phyloP scores from a whole-genome alignment of 202 grass and related monocot species.

The Zizania palustris region DNA sequence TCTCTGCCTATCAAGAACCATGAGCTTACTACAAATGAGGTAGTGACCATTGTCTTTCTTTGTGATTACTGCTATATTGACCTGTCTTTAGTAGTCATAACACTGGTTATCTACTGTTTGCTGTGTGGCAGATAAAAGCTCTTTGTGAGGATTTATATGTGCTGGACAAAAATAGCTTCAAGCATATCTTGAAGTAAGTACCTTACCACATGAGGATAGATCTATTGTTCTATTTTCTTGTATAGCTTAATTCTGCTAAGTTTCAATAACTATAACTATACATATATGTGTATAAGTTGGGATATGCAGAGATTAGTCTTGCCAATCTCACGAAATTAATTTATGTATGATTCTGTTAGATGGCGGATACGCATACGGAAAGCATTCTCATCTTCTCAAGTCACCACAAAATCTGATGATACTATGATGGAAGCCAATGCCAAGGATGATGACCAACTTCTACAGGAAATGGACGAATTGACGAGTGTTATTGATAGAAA shows the following conservation, averaged over 20 bases:
- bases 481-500: slow-evolving; percentile 70
- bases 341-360: slow-evolving; percentile 47
- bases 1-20: slow-evolving; percentile 80
- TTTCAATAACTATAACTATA: slow-evolving; percentile 10
- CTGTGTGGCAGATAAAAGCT: slow-evolving; percentile 57
- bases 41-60: slow-evolving; percentile 32
- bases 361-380: slow-evolving; percentile 79
- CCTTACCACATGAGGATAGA: neutral
- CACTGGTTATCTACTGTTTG: slow-evolving; percentile 26
- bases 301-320: neutral
- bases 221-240: slow-evolving; percentile 15
- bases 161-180: slow-evolving; percentile 95
- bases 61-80: slow-evolving; percentile 11
- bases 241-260: neutral
- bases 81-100: slow-evolving; percentile 5
- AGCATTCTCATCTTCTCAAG: slow-evolving; percentile 45
- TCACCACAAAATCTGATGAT: slow-evolving; percentile 47
- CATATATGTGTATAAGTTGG: slow-evolving; percentile 30
- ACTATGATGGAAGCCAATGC: slow-evolving; percentile 19
- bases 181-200: slow-evolving; percentile 87
- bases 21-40: slow-evolving; percentile 86
- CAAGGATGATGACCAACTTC: slow-evolving; percentile 72
- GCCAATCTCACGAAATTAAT: neutral
- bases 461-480: slow-evolving; percentile 93
- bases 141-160: slow-evolving; percentile 82